Base-by-base conservation (phyloP, 163 green algal species). In the Chlorella variabilis region DNA sequence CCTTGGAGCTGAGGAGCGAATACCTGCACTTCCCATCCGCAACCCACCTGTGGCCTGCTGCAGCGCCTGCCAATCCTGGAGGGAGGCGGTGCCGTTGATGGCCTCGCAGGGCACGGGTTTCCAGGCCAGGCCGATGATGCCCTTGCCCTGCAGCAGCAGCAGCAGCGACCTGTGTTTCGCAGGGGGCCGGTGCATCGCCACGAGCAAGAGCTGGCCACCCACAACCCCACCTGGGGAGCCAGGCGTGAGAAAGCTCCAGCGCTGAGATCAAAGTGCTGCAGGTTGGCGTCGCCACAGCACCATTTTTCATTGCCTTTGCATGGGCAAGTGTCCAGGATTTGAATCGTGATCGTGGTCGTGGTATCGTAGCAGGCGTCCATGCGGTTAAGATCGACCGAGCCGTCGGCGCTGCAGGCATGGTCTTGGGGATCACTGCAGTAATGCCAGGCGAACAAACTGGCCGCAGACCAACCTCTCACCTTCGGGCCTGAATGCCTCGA, bases 221-320 rank as follows among this genome's bases (percentile, higher is more conserved):
- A 65, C 59, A 6, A 33, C 21, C 63, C 20, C 66, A 74, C 66
- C 66, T 78, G 70, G 49, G 71, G 71, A 0, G 71, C 73, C 13
- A 86, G 62, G 1, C 63, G 51, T 5, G 41, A 34, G n/a, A 87
- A 87, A 27, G 82, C 75, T 25, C 75, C 36, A 36, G 70, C 62
- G 51, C 51, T 65, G 29, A 77, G 70, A 48, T 78, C 51, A 39
- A 68, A 68, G 54, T 78, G 71, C 23, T 54, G 27, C 23, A 68
- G 71, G 36, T 36, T 51, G 13, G 71, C 34, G 71, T 78, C 71
- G 54, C 71, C 71, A 51, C 54, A 68, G 71, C 71, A 68, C 41
- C 81, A 78, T 38, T 58, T 61, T 74, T 87, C 82, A 45, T 87
- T 87, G 54, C 81, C 81, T 25, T 41, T 8, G 62, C 81, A 86